Conservation (phyloP, 176 grass and related monocot genomes). For the Echinochloa phyllopogon region DNA sequence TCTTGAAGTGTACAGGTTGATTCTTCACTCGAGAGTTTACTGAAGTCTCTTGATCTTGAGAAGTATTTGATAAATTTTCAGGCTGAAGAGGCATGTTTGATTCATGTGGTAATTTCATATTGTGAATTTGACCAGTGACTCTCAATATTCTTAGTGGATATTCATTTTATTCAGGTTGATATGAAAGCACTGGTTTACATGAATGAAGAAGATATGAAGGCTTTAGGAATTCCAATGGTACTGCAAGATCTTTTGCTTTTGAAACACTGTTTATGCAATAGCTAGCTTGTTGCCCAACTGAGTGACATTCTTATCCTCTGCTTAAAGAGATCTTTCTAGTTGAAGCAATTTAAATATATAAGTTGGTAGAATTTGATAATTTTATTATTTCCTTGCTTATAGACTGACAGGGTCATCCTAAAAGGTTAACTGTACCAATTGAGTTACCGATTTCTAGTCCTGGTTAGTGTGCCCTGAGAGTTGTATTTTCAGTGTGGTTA, state of each 20-base stretch:
- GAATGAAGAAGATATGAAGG: conserved; percentile 78
- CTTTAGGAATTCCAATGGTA: conserved; percentile 86
- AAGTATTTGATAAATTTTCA: conserved; percentile 71
- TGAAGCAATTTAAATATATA: conserved; percentile 17
- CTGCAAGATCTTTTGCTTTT: conserved; percentile 16
- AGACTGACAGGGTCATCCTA: not conserved
- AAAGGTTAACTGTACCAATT: not conserved
- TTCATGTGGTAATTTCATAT: conserved; percentile 21
- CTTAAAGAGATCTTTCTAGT: not conserved
- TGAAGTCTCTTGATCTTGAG: conserved; percentile 70
- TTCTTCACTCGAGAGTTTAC: conserved; percentile 54
- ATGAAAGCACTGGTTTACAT: conserved; percentile 73
- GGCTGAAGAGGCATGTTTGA: conserved; percentile 68
- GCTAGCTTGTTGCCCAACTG: not conserved
- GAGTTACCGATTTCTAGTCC: not conserved
- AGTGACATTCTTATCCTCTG: not conserved
- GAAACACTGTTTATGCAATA: conserved; percentile 14
- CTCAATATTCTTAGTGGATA: conserved; percentile 18
- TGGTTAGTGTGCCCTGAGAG: not conserved
- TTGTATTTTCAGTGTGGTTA: not conserved
- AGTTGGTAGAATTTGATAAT: not conserved
- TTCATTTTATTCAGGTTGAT: conserved; percentile 62
- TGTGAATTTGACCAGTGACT: conserved; percentile 6
- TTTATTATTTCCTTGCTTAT: not conserved
- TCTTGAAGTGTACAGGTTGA: conserved; percentile 46